Percentiles rank a stretch among this genome's conserved stretches.
Conservation (phyloP, 768 basidiomycete species). For the Naganishia randhawae region DNA sequence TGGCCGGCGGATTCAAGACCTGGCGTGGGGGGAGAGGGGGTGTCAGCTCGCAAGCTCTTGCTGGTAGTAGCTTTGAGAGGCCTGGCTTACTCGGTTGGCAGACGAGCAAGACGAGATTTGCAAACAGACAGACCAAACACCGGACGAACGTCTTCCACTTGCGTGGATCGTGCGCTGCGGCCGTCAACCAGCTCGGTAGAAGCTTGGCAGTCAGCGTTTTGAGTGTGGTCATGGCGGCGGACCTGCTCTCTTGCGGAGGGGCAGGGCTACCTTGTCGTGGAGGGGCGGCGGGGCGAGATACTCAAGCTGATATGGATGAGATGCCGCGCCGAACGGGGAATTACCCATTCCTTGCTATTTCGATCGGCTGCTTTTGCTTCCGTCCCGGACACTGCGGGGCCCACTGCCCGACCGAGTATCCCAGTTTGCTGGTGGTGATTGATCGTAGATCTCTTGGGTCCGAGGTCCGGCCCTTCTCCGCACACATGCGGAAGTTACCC, state of each 20-base stretch:
- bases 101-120: slow-evolving; percentile 41
- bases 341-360: too few species aligned
- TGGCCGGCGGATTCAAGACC: slow-evolving; percentile 39
- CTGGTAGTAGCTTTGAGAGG: not conserved
- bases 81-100: slow-evolving; percentile 35
- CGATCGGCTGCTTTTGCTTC: not conserved
- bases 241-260: not conserved
- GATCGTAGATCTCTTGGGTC: slow-evolving; percentile 32
- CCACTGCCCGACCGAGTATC: too few species aligned
- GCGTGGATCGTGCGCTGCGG: slow-evolving; percentile 28
- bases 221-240: not conserved
- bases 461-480: slow-evolving; percentile 3
- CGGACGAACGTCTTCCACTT: slow-evolving; percentile 48
- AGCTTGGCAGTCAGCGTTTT: slow-evolving; percentile 4
- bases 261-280: too few species aligned
- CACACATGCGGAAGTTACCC: slow-evolving; percentile 15
- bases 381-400: not conserved
- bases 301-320: too few species aligned
- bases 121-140: slow-evolving; percentile 42
- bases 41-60: not conserved
- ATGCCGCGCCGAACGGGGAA: too few species aligned
- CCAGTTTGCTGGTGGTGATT: too few species aligned
- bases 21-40: slow-evolving; percentile 18
- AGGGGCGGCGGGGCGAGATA: too few species aligned
- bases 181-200: not conserved